Conservation (phyloP, 805 yeast genomes). For the Wilhelminamyces savonicus region DNA sequence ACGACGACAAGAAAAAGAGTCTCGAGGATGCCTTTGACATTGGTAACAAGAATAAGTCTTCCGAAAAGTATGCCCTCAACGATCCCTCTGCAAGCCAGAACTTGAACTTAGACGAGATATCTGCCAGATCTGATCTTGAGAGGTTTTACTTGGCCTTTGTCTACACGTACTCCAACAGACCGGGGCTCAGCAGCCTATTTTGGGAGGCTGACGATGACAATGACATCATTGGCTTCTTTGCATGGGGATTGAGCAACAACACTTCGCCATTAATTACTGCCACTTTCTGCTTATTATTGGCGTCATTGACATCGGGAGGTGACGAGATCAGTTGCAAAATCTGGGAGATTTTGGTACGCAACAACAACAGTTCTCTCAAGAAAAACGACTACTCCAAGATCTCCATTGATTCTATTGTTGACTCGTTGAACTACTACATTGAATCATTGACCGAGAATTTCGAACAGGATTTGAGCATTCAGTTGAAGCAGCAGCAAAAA, state of each 20-base stretch:
- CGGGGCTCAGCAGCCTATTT: conserved; percentile 49
- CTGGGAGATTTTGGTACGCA: conserved; percentile 32
- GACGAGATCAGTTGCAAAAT: conserved; percentile 40
- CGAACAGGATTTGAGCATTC: conserved; percentile 25
- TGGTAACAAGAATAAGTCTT: conserved; percentile 1
- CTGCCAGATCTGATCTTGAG: conserved; percentile 79
- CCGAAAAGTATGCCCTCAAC: background rate
- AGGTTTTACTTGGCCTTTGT: conserved; percentile 74
- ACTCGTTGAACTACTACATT: conserved; percentile 48
- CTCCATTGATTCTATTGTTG: conserved; percentile 52
- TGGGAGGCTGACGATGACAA: conserved; percentile 48
- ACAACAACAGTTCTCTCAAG: conserved; percentile 17
- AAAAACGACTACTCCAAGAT: conserved; percentile 38
- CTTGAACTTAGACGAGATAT: conserved; percentile 53
- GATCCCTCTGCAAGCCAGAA: background rate
- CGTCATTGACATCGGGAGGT: conserved; percentile 63
- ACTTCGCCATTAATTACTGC: conserved; percentile 75
- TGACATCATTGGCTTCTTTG: conserved; percentile 70
- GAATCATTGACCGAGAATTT: conserved; percentile 37
- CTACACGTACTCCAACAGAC: conserved; percentile 59
- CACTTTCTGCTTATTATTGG: conserved; percentile 70
- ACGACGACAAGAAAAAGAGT: conserved; percentile 32
- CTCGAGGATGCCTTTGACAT: conserved; percentile 1
- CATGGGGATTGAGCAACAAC: conserved; percentile 82
- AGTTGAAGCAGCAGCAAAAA: conserved; percentile 11